Base-by-base conservation (phyloP, 2,329 filamentous ascomycete genomes). In the Ciborinia camelliae region DNA sequence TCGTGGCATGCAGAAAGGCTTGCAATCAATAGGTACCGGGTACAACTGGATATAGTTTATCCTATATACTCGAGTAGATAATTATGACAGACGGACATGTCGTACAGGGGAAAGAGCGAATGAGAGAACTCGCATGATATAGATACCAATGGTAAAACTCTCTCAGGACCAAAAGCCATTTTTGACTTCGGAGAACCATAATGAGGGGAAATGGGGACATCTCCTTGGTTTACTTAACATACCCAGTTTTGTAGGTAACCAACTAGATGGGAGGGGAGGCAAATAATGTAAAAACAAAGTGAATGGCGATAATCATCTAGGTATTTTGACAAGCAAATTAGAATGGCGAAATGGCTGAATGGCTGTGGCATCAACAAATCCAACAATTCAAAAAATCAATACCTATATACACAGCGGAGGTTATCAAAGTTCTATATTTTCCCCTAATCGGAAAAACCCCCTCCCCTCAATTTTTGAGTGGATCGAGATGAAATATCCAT, bases 1-100 rank as follows among this genome's bases (percentile, higher is more conserved):
- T 57, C 54, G 54, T 57, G 54, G 54, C 39, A 45, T 57, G 39
- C 28, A 57, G 54, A 57, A 32, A 45, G 54, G 28, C 26, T 23
- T 45, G 54, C 39, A 57, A 28, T 26, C n/a, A 55, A 35, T 41
- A 26, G 12, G 18, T 20, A 4, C 35, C 35, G 35, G 37, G 18
- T 7, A 35, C 28, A 5, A 6, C 23, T 35, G 35, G 32, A 35
- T 30, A 43, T 15, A 32, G 26, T 39, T 54, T 18, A 18, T 23
- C 51, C 51, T n/a, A 26, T 10, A 53, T 18, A 18, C n/a, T n/a
- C n/a, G n/a, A n/a, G n/a, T n/a, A n/a, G n/a, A n/a, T n/a, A n/a
- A n/a, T n/a, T n/a, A 26, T 37, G 10, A 26, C 32, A 26, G 51
- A 23, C n/a, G n/a, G n/a, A 37, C n/a, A 20, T 53, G 14, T 53